Conservation (phyloP, 2,329 filamentous ascomycete species). For the Pseudogymnoascus sp. region DNA sequence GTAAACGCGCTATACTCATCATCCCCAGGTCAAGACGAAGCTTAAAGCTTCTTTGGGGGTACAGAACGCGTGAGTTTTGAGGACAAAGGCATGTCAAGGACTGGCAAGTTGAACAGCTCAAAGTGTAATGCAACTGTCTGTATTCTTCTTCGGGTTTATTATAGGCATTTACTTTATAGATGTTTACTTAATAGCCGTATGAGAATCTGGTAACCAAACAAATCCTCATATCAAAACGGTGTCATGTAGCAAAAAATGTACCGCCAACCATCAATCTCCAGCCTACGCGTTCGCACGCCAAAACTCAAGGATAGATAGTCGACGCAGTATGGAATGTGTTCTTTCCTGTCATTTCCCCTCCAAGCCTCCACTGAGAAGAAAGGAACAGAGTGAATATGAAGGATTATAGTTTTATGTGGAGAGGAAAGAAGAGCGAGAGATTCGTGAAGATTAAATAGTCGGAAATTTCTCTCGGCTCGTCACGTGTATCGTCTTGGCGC, state of each 20-base stretch:
- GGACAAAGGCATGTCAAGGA: neutral
- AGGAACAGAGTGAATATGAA: slow-evolving; percentile 61
- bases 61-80: neutral
- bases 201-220: neutral
- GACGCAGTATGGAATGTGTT: slow-evolving; percentile 39
- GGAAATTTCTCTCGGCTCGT: neutral
- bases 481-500: neutral
- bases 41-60: neutral
- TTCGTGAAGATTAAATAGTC: slow-evolving; percentile 5
- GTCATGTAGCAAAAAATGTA: slow-evolving; percentile 3
- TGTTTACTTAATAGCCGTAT: neutral
- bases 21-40: neutral
- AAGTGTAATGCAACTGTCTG: neutral
- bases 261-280: slow-evolving; percentile 8
- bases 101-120: neutral
- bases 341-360: slow-evolving; percentile 66
- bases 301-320: slow-evolving; percentile 52
- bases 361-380: slow-evolving; percentile 47
- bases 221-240: neutral
- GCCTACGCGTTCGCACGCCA: slow-evolving; percentile 31
- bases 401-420: slow-evolving; percentile 42
- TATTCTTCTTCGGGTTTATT: neutral
- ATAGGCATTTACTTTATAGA: neutral
- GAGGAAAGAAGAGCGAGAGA: slow-evolving; percentile 28
- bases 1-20: neutral